These are phyloP conservation scores for Marasmius tenuissimus DNA, from an alignment of 1,284 basidiomycete species.

Conservation along the genomic window DNA sequence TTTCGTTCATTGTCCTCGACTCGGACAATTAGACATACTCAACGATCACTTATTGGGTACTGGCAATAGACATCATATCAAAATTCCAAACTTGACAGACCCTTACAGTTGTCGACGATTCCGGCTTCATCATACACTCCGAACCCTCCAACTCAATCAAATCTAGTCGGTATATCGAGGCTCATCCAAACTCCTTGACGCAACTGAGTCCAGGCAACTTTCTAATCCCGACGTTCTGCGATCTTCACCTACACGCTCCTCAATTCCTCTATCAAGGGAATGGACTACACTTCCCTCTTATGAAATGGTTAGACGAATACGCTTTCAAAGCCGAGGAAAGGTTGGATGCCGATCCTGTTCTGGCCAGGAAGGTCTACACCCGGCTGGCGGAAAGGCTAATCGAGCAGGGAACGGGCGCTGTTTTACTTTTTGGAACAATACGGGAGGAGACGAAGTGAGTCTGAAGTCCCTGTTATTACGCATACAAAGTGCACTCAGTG, in stretches of 20 bases:
- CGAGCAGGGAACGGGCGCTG: conserved; percentile 74
- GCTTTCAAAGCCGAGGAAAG: conserved; percentile 78
- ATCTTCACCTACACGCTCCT: conserved; percentile 83
- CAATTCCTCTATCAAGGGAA: conserved; percentile 86
- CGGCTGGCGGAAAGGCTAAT: conserved; percentile 63
- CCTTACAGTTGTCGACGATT: conserved; percentile 45
- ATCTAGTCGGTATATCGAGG: conserved; percentile 18
- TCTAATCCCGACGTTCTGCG: conserved; percentile 75
- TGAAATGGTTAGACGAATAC: conserved; percentile 81
- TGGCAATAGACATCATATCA: background rate
- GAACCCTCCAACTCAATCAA: conserved; percentile 29
- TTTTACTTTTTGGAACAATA: conserved; percentile 80
- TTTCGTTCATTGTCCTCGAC: conserved; percentile 54
- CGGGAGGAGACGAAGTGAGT: conserved; percentile 75
- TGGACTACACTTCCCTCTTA: conserved; percentile 78
- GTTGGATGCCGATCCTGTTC: conserved; percentile 59
- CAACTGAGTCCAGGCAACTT: conserved; percentile 50
- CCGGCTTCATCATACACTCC: conserved; percentile 58
- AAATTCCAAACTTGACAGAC: background rate
- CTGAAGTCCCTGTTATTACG: background rate
- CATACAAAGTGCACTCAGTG: background rate
- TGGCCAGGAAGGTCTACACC: conserved; percentile 68
- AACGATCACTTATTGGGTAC: conserved; percentile 59
- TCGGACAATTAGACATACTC: conserved; percentile 54
- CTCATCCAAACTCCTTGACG: conserved; percentile 21